Evolutionary conservation across 2,329 filamentous ascomycete genomes (phyloP).

Genomic region (Talaromyces amestolkiae): DNA sequence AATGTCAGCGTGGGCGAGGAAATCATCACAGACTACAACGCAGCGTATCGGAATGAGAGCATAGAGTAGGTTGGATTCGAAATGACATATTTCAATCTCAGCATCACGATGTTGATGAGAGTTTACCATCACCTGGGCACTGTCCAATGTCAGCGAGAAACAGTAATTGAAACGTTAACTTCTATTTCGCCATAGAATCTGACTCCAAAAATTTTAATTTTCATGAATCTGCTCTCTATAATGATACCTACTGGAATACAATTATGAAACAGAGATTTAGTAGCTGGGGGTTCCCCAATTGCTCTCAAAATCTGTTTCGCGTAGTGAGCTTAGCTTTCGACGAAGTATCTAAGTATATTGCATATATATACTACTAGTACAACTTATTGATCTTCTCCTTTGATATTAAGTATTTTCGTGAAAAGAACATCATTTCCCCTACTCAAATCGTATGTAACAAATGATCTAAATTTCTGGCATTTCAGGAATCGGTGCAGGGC

Average conservation of each 20-base stretch:
- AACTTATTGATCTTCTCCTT: background rate
- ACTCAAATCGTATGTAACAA: background rate
- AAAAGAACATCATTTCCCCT: background rate
- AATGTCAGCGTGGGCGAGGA: constrained; percentile 10
- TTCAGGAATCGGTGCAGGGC: background rate
- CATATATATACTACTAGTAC: too few relatives aligned
- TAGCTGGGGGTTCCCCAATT: too few relatives aligned
- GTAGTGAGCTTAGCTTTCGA: too few relatives aligned
- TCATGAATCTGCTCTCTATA: too few relatives aligned
- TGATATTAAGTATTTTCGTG: background rate
- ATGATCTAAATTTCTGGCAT: background rate
- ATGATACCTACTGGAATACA: background rate
- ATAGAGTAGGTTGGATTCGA: background rate
- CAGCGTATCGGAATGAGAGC: background rate
- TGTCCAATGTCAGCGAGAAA: background rate
- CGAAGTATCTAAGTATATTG: too few relatives aligned
- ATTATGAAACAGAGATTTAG: background rate
- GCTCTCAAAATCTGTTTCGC: too few relatives aligned
- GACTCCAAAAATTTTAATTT: background rate
- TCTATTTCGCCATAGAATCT: background rate
- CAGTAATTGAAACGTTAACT: background rate
- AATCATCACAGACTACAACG: constrained; percentile 8
- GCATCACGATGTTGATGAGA: background rate
- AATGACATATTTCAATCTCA: background rate
- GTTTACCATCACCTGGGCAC: too few relatives aligned